Base-by-base conservation (phyloP, 2,329 filamentous ascomycete species). In the Curvularia sp. region DNA sequence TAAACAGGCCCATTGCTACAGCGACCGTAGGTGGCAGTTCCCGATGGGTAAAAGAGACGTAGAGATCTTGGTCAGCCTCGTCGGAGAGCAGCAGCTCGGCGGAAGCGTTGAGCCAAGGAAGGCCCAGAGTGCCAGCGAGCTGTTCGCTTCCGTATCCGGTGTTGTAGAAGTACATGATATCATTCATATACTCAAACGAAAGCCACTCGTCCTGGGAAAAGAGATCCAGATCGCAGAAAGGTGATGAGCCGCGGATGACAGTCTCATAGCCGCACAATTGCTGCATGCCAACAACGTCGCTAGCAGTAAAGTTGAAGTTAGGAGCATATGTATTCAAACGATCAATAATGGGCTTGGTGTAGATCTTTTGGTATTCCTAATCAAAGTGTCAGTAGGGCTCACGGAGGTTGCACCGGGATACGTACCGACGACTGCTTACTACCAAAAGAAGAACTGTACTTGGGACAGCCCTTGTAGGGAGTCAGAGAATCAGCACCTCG, bases 1-100 rank as follows among this genome's bases (percentile, higher is more conserved):
- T 90, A 80, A 89, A 90, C 4, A 91, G 79, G 0, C 88, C 88
- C 75, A 90, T 82, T 0, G 88, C 87, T 1, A 89, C 88, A 1
- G 87, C 77, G 1, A 89, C 86, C 58, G 86, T 87, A 1, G 88
- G 88, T 1, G 88, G 88, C 2, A 90, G 77, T 71, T 90, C 88
- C 20, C 88, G 85, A 71, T 90, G 88, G 0, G 88, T 90, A 77
- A 90, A 90, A 52, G 85, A 87, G 41, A 90, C 80, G 68, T 87
- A 88, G 7, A 90, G 79, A 55, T 89, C 86, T 67, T 90, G 82
- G n/a, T 75, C 73, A 5, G 75, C 72, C 4, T 69, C 67, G 55
- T 73, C 75, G 35, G 85, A 68, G 9, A 88, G 76, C 0, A 82
- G 70, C 5, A 86, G 76, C 9, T 77, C 67, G 0, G 85, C 80